Evolutionary conservation across 129 eudicot species (phyloP), one percentile per base, ranked within the genome.

Genomic region (Ambrosia artemisiifolia): DNA sequence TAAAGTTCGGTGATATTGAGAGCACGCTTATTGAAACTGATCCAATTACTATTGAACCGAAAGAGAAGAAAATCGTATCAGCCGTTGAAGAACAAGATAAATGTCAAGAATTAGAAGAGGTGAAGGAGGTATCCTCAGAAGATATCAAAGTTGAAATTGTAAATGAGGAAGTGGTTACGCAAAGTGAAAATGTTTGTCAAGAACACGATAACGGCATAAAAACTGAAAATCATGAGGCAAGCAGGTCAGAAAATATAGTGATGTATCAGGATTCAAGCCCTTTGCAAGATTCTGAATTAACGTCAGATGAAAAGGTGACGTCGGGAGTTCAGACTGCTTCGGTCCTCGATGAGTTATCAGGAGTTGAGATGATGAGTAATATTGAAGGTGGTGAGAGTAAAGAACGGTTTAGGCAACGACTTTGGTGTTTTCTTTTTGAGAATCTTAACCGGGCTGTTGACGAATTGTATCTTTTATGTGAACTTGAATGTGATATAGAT

Each of bases 391-490:
- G 86, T 53, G 98, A 89, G 87, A 86, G 98, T 82, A 93, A 87
- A 81, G 98, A 93, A 78, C 85, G 98, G 82, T 93, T 89, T 79
- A 76, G 98, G 77, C 90, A 93, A 77, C 87, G 98, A 13, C 92
- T 93, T 53, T 93, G 98, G 98, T 85, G 92, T 76, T 93, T 89
- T 85, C 87, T 93, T 68, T 93, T 93, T 75, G 98, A 89, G 86
- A 93, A 90, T 75, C 92, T 93, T 40, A 93, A 93, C 63, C 83
- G 98, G 81, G 95, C 96, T 28, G 78, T 93, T 60, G 98, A 93
- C 67, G 98, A 93, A 79, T 81, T 93, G 36, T 93, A 93, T 81
- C 95, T 93, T 70, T 74, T 93, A 16, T 93, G 98, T 82, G 98
- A 93, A 78, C 90, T 93, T 61, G 98, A 93, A 84, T 93, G 98